Conservation (phyloP, 805 yeast species). For the Nakazawaea wyomingensis region DNA sequence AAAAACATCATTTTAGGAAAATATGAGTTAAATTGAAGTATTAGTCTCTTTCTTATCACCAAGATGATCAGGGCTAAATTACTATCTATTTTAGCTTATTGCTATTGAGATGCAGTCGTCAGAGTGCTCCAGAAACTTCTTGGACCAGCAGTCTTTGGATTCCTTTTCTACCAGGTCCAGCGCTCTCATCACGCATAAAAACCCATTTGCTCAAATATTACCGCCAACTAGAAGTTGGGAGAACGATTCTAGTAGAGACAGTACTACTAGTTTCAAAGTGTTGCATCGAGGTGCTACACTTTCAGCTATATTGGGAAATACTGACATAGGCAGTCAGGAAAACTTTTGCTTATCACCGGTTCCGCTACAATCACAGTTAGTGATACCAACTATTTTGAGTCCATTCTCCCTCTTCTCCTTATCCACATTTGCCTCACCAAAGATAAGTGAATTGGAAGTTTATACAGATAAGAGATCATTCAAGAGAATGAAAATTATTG, state of each 20-base stretch:
- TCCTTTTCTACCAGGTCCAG: not conserved
- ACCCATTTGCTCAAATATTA: not conserved
- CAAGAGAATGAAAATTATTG: conserved; percentile 26
- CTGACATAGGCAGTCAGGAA: not conserved
- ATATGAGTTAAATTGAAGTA: not conserved
- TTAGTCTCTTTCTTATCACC: not conserved
- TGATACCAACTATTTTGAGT: not conserved
- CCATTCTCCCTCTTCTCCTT: not conserved
- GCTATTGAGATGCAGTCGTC: not conserved
- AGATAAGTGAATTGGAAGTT: not conserved
- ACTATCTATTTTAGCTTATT: too few species aligned
- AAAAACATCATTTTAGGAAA: too few species aligned
- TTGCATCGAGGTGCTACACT: not conserved
- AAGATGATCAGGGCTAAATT: not conserved
- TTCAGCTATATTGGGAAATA: not conserved
- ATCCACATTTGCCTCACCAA: conserved; percentile 2
- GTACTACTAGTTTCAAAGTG: not conserved
- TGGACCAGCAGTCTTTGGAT: not conserved
- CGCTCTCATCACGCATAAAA: not conserved
- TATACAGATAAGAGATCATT: not conserved
- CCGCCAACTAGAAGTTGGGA: not conserved
- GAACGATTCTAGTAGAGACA: not conserved
- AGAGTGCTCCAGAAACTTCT: not conserved
- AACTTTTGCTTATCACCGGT: not conserved
- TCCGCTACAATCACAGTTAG: not conserved